A percentile compares a stretch with the other conserved stretches of the same genome.
Conservation (phyloP, 768 basidiomycete species). For the Leccinum boreale region DNA sequence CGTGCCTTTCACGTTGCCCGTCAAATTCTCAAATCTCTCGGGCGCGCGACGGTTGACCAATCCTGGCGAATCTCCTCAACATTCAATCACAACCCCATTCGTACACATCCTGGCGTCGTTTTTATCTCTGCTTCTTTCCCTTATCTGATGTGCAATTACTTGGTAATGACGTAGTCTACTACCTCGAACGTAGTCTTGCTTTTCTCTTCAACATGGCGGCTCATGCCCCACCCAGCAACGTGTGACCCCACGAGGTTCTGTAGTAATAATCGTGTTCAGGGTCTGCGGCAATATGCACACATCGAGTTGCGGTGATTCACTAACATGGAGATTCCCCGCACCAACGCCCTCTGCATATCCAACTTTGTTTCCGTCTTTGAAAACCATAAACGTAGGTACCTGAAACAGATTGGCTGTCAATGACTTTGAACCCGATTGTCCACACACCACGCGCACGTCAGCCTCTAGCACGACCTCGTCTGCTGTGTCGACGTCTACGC, state of each 20-base stretch:
- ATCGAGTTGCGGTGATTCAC: slow-evolving; percentile 11
- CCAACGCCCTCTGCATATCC: slow-evolving; percentile 26
- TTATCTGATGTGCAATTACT: too few relatives aligned
- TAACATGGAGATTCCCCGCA: slow-evolving; percentile 23
- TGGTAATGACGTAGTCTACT: too few relatives aligned
- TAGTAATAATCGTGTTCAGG: not conserved
- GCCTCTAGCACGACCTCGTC: slow-evolving; percentile 53
- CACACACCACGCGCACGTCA: slow-evolving; percentile 57
- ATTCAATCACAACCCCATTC: too few relatives aligned
- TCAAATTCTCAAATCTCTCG: too few relatives aligned
- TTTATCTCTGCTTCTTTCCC: not conserved
- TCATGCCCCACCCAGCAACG: slow-evolving; percentile 7
- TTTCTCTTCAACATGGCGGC: too few relatives aligned
- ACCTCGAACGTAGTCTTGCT: too few relatives aligned
- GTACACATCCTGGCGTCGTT: not conserved
- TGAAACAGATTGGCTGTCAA: not conserved
- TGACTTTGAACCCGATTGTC: not conserved
- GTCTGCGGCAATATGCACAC: not conserved
- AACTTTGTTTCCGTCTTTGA: slow-evolving; percentile 28
- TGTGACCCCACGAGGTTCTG: slow-evolving; percentile 24
- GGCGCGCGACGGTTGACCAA: too few relatives aligned
- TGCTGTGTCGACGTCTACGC: slow-evolving; percentile 68
- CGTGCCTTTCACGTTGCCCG: slow-evolving; percentile 1
- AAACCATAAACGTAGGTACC: slow-evolving; percentile 29
- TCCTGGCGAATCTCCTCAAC: too few relatives aligned